Base-by-base conservation (phyloP, 805 yeast genomes). In the Kurtzmaniella fragi region DNA sequence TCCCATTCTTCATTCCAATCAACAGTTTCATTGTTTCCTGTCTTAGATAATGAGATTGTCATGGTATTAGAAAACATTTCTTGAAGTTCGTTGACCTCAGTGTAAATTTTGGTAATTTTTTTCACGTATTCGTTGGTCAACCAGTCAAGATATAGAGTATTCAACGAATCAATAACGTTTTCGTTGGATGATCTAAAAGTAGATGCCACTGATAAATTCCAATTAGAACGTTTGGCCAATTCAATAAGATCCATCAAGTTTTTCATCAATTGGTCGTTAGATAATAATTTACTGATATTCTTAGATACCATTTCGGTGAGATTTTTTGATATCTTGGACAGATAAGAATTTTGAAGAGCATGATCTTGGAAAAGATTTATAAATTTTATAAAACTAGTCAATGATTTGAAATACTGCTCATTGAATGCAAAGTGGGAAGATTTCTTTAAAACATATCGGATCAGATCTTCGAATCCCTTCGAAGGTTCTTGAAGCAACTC, bases 41-140 rank as follows among this genome's bases (percentile, higher is more conserved):
- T 43, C 20, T 43, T 30, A 12, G 13, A 14, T 15, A 15, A 17
- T 34, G 31, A 13, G 11, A n/a, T 28, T 5, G 15, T 28, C 31
- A 27, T 32, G 5, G 17, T 29, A 2, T 39, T 34, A 4, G 37
- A 25, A 30, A 52, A 42, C 9, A 44, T 13, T 15, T 41, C 37
- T 4, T 31, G 8, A 12, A 37, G 17, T n/a, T 23, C 31, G 6
- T 28, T 28, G 23, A 50, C 45, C n/a, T 37, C 34, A 23, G 30
- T 44, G 38, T 56, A 59, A 3, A 48, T 38, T 3, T 37, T 31
- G 29, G 67, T 49, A 14, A 67, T 50, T 35, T 46, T 45, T 31
- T 61, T 54, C 28, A 67, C 58, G 42, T 56, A 64, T 31, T 55
- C 57, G 32, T 63, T 65, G 11, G 55, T 42, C 2, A 57, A 39